Base-by-base conservation (phyloP, 2,329 filamentous ascomycete genomes). In the Sclerotiophoma versabilis region DNA sequence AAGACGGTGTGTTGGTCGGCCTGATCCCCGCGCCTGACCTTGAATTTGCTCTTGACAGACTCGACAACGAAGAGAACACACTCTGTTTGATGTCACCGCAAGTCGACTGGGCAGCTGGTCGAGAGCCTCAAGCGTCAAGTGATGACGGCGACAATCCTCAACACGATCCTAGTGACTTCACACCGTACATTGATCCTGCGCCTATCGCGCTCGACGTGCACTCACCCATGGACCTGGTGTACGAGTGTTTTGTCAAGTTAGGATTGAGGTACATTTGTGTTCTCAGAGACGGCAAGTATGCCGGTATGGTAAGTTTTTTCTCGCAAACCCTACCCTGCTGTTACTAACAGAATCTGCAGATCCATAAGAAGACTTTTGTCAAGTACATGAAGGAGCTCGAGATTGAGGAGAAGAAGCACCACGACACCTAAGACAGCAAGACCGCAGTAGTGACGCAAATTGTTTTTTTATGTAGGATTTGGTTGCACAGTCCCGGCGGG, bases 351-450 rank as follows among this genome's bases (percentile, higher is more conserved):
- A 8, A 2, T 5, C 3, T 19, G 30, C 49, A 91, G 88, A 85
- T 89, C 44, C 95, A 99, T 76, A 98, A 98, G 80, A 99, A 99
- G 80, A 88, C 87, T 4, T 98, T 99, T 79, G 93, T 96, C 55
- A 93, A 91, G 75, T 97, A 96, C 72, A 89, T 96, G 76, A 91
- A 93, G 63, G 89, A 96, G 69, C 78, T 93, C 38, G 90, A 95
- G 70, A 82, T 88, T 63, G 54, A 60, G 36, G 68, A 72, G 60
- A 68, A 71, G 58, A 68, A 65, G 41, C 14, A 50, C 12, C 45
- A 37, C 23, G 17, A 30, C 7, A 39, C 20, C 14, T 54, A 38
- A 41, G 14, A 17, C 3, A 11, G 17, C 2, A 41, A 15, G 25
- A 20, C 10, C 14, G 20, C 36, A 15, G 14, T 38, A 19, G 20